Evolutionary conservation across 202 grass and related monocot species (phyloP).

Genomic region (Bolboschoenoplectus hybrid): DNA sequence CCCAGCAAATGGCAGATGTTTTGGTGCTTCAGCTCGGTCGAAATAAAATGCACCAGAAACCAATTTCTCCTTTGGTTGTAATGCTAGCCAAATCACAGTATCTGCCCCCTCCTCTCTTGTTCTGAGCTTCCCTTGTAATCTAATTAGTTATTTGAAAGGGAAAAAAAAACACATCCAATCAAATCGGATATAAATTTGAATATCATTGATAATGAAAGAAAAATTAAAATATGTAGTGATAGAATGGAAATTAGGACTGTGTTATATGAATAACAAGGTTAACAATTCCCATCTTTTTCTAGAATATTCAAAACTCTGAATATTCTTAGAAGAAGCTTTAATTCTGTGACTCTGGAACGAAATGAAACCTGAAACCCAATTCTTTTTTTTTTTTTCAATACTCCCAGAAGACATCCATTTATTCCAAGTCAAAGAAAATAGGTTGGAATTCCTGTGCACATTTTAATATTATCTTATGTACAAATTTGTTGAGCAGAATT

Average conservation of each 20-base stretch:
- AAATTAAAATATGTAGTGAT: background rate
- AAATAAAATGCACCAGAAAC: conserved; percentile 79
- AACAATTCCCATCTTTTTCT: background rate
- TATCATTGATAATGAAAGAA: background rate
- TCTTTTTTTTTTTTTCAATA: background rate
- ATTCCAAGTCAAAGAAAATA: background rate
- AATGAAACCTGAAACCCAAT: background rate
- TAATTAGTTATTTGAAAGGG: conserved; percentile 29
- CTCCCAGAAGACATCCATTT: background rate
- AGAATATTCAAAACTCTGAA: background rate
- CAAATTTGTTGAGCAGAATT: background rate
- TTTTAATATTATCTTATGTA: background rate
- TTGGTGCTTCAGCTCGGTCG: conserved; percentile 70
- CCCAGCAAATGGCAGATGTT: conserved; percentile 77
- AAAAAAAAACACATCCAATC: background rate
- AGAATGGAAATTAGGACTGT: conserved; percentile 20
- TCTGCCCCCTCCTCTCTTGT: conserved; percentile 68
- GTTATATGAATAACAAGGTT: conserved; percentile 8
- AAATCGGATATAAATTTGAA: conserved; percentile 19
- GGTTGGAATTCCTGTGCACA: no score
- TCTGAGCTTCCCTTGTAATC: conserved; percentile 78
- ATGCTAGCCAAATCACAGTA: conserved; percentile 76
- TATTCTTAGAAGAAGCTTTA: background rate
- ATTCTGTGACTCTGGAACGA: background rate
- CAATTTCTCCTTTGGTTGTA: conserved; percentile 78